A percentile compares a stretch with the other conserved stretches of the same genome.
Evolutionary conservation across 169 alveolate genomes (phyloP).

Genomic region (Plasmodium coatneyi): DNA sequence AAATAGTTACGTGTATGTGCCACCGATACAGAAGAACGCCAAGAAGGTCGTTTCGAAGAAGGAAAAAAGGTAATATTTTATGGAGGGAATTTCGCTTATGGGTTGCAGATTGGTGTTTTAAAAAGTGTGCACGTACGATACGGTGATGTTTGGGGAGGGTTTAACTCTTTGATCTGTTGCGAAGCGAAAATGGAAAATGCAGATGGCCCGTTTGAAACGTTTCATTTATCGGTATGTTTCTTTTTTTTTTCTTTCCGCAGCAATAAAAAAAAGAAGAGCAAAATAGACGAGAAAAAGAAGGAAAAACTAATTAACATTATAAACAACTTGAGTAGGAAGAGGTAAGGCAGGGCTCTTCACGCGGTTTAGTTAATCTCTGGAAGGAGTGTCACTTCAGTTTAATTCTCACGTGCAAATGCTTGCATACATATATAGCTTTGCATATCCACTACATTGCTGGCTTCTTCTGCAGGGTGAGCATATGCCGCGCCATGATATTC

Average conservation of each 20-base stretch:
- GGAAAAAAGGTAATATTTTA: constrained; percentile 5
- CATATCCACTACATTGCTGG: neutral
- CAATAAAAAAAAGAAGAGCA: constrained; percentile 44
- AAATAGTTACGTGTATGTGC: constrained; percentile 67
- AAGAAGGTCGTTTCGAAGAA: constrained; percentile 10
- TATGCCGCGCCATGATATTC: constrained; percentile 75
- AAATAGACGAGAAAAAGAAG: constrained; percentile 48
- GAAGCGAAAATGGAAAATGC: neutral
- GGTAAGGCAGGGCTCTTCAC: constrained; percentile 12
- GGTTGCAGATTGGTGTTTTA: neutral
- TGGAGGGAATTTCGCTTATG: neutral
- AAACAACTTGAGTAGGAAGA: constrained; percentile 48
- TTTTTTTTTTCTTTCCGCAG: neutral
- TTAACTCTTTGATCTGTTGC: neutral
- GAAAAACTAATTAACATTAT: constrained; percentile 42
- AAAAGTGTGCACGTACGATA: neutral
- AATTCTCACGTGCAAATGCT: neutral
- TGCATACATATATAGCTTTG: neutral
- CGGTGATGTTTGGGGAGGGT: neutral
- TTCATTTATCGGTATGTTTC: neutral
- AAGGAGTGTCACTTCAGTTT: neutral
- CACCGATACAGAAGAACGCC: constrained; percentile 37
- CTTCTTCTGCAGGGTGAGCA: constrained; percentile 44
- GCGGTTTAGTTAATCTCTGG: neutral
- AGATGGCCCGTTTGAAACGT: neutral